phyloP scores from a whole-genome alignment of 805 yeast species.

The Yarrowia sp. region DNA sequence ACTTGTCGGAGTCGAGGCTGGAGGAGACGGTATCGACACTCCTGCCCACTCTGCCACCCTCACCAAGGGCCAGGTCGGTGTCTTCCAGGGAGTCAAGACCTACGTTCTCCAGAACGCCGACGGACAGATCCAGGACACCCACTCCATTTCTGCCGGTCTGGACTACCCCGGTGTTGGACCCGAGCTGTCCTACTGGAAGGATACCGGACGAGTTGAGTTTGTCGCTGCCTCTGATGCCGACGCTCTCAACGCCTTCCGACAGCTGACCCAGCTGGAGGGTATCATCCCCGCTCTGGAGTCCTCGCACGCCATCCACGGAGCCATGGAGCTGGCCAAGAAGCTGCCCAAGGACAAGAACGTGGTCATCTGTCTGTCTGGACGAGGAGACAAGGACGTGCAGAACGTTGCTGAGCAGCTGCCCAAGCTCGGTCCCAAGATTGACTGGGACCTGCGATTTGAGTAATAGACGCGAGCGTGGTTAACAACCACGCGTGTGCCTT shows the following conservation, averaged over 20 bases:
- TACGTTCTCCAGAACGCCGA: constrained; percentile 88
- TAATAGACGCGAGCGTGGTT: constrained; percentile 36
- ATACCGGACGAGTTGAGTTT: constrained; percentile 89
- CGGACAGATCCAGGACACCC: constrained; percentile 98
- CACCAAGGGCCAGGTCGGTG: constrained; percentile 96
- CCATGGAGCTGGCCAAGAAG: constrained; percentile 82
- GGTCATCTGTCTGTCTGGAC: constrained; percentile 91
- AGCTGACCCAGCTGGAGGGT: constrained; percentile 92
- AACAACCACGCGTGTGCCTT: constrained; percentile 31
- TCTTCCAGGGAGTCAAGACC: constrained; percentile 96
- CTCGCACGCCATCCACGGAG: constrained; percentile 95
- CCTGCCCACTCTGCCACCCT: constrained; percentile 92
- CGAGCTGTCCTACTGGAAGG: constrained; percentile 94
- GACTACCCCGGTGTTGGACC: constrained; percentile 99
- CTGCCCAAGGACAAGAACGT: constrained; percentile 80
- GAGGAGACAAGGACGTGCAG: constrained; percentile 99
- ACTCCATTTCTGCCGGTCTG: constrained; percentile 96
- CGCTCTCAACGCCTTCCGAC: constrained; percentile 88
- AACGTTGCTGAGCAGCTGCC: constrained; percentile 96
- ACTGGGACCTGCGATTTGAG: constrained; percentile 91
- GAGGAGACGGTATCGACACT: constrained; percentile 95
- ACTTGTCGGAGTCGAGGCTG: constrained; percentile 96
- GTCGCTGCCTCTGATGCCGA: constrained; percentile 94
- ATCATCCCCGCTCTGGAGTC: constrained; percentile 98
- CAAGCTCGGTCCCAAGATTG: constrained; percentile 84